Base-by-base conservation (phyloP, 768 basidiomycete species). In the Coprinopsis sp. region DNA sequence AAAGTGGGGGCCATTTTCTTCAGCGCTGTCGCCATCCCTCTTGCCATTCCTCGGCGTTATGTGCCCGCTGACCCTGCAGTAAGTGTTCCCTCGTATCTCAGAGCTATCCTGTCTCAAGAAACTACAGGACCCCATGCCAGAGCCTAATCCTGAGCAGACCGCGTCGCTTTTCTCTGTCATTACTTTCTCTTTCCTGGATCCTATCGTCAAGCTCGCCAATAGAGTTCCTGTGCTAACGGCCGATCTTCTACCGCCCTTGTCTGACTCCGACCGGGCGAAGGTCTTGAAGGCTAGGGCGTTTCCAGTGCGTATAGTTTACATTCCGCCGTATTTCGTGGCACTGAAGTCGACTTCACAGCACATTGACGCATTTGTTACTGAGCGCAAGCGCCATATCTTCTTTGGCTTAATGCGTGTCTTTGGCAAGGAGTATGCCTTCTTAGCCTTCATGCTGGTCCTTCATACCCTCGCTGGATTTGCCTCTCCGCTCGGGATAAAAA, bases 191-290 rank as follows among this genome's bases (percentile, higher is more conserved):
- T 87, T 76, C 65, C 61, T 86, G 53, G 79, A 86, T 48, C 69
- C 72, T 1, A 61, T 76, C 44, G 63, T 84, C 18, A 69, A 68
- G 44, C 54, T 65, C 25, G 78, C 76, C 3, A 72, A 73, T 48
- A 63, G 67, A 14, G 52, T 73, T 23, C 61, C 71, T 2, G 76
- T 74, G 55, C 58, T 83, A 1, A 58, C 76, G 1, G 64, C 70
- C 34, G 79, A 84, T 40, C 63, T 80, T 46, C 63, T 84, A 24
- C 82, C 83, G 12, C 78, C 78, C 1, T 71, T 87, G 65, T 79
- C 81, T 2, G 83, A 87, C 49, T 78, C 77, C 46, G 84, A 87
- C 51, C 48, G 62, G 45, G 62, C 65, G 3, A 49, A 60, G 23
- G 47, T 59, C 44, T 50, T 70, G 19, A 65, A 56, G 31, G 54